Conservation (phyloP, 148 eudicot species). For the Rhododendron williamsianum region DNA sequence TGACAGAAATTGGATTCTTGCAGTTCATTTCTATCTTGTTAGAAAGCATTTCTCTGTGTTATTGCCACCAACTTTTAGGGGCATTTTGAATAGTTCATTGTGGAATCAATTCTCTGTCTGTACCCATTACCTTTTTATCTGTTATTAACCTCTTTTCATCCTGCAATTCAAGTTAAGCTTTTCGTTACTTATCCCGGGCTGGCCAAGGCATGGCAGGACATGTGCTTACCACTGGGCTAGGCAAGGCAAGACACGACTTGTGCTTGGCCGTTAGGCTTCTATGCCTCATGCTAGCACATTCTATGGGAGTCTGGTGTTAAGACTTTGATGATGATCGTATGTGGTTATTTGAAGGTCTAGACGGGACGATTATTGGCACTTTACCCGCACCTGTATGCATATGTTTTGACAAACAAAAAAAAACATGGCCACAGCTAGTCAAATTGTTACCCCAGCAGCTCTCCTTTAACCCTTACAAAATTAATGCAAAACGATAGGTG, state of each 20-base stretch:
- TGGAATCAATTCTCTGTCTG: not conserved
- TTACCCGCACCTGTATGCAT: not conserved
- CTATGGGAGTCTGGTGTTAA: not conserved
- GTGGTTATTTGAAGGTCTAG: too few relatives aligned
- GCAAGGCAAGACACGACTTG: not conserved
- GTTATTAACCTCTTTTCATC: not conserved
- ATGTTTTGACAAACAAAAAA: not conserved
- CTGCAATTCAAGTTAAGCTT: not conserved
- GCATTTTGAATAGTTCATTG: not conserved
- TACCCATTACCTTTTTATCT: not conserved
- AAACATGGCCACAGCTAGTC: not conserved
- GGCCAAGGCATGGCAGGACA: not conserved
- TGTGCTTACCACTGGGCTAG: not conserved
- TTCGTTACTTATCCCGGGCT: not conserved
- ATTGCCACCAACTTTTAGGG: not conserved
- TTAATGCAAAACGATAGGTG: not conserved
- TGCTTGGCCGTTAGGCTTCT: not conserved
- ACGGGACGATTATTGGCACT: too few relatives aligned
- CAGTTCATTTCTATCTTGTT: not conserved
- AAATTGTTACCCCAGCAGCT: not conserved
- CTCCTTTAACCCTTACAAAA: too few relatives aligned
- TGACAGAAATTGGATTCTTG: not conserved
- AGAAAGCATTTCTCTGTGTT: not conserved
- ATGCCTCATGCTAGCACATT: not conserved
- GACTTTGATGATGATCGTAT: too few relatives aligned